phyloP scores from a whole-genome alignment of 2,329 filamentous ascomycete species.

The Pseudocercospora crystallina region DNA sequence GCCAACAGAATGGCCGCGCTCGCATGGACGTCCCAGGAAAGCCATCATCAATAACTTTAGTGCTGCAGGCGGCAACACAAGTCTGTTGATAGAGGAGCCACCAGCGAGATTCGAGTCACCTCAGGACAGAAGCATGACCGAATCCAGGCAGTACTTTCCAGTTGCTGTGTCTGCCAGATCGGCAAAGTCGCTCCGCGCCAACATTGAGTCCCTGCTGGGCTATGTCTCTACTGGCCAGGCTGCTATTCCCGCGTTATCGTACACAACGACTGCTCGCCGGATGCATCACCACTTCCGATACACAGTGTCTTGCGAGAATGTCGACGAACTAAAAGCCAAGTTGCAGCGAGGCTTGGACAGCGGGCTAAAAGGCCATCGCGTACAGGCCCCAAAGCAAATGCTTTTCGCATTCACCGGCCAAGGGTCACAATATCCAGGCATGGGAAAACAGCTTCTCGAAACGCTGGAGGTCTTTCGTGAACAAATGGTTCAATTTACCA shows the following conservation, averaged over 20 bases:
- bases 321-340: no score
- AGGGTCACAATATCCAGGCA: slow-evolving; percentile 25
- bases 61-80: slow-evolving; percentile 71
- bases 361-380: no score
- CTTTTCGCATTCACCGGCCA: slow-evolving; percentile 38
- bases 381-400: slow-evolving; percentile 1
- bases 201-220: no score
- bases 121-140: no score
- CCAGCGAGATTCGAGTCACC: no score
- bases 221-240: no score
- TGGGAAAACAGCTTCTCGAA: slow-evolving; percentile 1
- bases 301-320: slow-evolving; percentile 1
- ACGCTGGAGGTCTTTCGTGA: background rate
- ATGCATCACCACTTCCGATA: slow-evolving; percentile 22
- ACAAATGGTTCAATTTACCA: background rate
- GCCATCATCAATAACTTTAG: slow-evolving; percentile 66
- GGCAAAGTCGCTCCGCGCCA: no score
- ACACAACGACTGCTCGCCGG: slow-evolving; percentile 29
- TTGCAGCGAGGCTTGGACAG: no score
- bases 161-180: no score
- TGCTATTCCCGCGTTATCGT: no score
- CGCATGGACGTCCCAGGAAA: slow-evolving; percentile 34
- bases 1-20: slow-evolving; percentile 40
- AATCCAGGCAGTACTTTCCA: no score
- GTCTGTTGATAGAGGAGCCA: slow-evolving; percentile 63